These are phyloP conservation scores for Leccinum rimulosum DNA, from an alignment of 768 basidiomycete species.

Conservation along the genomic window DNA sequence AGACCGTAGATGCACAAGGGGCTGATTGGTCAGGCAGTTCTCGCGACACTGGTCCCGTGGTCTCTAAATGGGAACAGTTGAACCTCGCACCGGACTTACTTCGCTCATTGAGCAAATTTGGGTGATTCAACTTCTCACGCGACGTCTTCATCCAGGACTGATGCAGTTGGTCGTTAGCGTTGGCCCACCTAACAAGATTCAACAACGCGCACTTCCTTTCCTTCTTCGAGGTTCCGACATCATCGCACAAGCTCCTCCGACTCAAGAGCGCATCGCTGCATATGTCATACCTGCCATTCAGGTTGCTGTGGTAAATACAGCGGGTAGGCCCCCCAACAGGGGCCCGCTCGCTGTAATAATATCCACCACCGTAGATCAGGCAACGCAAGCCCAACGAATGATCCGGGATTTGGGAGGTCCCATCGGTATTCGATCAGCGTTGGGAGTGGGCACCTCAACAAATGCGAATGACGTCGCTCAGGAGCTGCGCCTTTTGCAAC, in stretches of 20 bases:
- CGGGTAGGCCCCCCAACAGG: slow-evolving; percentile 54
- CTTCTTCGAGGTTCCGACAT: slow-evolving; percentile 92
- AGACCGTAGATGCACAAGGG: slow-evolving; percentile 57
- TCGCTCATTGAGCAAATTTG: slow-evolving; percentile 88
- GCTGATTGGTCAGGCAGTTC: slow-evolving; percentile 52
- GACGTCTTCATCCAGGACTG: slow-evolving; percentile 12
- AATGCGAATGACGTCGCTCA: slow-evolving; percentile 59
- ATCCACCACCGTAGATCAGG: slow-evolving; percentile 98
- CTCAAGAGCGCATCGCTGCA: slow-evolving; percentile 96
- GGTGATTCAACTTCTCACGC: slow-evolving; percentile 50
- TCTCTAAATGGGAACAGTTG: slow-evolving; percentile 96
- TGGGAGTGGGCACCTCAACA: slow-evolving; percentile 79
- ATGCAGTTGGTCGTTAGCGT: slow-evolving; percentile 50
- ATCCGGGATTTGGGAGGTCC: slow-evolving; percentile 91
- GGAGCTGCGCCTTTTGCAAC: slow-evolving; percentile 80
- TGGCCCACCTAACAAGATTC: slow-evolving; percentile 98
- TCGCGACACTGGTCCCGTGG: slow-evolving; percentile 74
- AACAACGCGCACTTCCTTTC: slow-evolving; percentile 94
- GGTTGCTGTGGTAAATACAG: slow-evolving; percentile 66
- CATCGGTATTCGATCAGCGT: slow-evolving; percentile 87
- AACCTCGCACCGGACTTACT: slow-evolving; percentile 82
- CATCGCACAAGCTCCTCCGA: slow-evolving; percentile 98
- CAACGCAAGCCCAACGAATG: slow-evolving; percentile 95
- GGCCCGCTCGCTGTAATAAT: slow-evolving; percentile 89
- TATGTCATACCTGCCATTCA: slow-evolving; percentile 93